Evolutionary conservation across 371 early-diverging fungal species (phyloP), one percentile per base, ranked within the genome.

Genomic region (Mortierella sp.): DNA sequence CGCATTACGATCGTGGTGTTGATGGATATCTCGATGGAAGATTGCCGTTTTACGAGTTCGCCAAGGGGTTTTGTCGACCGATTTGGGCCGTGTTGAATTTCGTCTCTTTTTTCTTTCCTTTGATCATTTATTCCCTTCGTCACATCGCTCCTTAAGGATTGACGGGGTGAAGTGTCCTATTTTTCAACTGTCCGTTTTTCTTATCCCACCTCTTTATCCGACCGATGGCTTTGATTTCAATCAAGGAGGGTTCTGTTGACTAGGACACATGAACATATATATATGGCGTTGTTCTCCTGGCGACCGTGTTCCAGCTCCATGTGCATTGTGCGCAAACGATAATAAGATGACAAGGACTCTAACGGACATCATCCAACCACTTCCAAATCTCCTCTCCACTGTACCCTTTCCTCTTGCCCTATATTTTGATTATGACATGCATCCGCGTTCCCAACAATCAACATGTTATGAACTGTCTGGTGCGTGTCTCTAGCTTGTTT

Each of bases 401-500:
- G 40, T 45, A 24, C 24, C 61, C 48, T 61, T 47, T 48, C 52
- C 21, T 19, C 48, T 52, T 47, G 19, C 52, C 15, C 9, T 53
- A 33, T 47, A 33, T 13, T 13, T 24, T 55, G 43, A 16, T 53
- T 48, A 38, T 41, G 38, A 22, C 55, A 55, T 24, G 38, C 66
- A 40, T 57, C 33, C 55, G 15, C 13, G 55, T 55, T 55, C 55
- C 24, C 55, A 55, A 55, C 55, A 55, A 55, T 11, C 28, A 28
- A 21, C 55, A 3, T 55, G 55, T 55, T 55, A 55, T 55, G 55
- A 55, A 55, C 55, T 24, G 24, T 55, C 52, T n/a, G 55, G 55
- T 55, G 55, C 28, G 28, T 55, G 55, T 55, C 55, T 55, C 55
- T 75, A 81, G 82, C 75, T 81, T 48, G 76, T 87, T 63, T 87